Conservation (phyloP, 148 eudicot genomes). For the Fallopia convolvulus region DNA sequence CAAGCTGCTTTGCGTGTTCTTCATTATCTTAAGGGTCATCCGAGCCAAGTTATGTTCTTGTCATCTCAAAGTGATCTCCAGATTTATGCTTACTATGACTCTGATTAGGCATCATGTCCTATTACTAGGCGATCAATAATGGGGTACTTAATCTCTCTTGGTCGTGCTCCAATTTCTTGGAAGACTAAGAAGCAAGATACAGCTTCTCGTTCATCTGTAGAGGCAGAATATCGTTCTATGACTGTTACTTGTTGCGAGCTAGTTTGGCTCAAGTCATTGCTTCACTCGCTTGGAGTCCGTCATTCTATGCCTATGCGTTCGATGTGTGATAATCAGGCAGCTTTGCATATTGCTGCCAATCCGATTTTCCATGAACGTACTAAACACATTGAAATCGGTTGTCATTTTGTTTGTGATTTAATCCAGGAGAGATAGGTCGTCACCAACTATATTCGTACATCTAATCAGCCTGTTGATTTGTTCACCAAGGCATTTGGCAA, state of each 20-base stretch:
- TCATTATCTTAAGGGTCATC: too few relatives aligned
- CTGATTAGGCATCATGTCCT: too few relatives aligned
- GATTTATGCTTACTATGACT: too few relatives aligned
- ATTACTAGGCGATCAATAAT: too few relatives aligned
- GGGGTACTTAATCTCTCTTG: constrained; percentile 5
- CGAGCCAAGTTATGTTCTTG: too few relatives aligned
- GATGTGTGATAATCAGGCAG: background rate
- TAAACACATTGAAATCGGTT: background rate
- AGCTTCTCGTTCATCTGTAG: background rate
- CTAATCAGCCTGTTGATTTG: too few relatives aligned
- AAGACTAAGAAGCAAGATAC: constrained; percentile 8
- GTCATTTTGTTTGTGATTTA: background rate
- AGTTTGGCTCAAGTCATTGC: background rate
- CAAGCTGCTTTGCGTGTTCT: too few relatives aligned
- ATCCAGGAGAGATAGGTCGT: too few relatives aligned
- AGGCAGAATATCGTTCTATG: constrained; percentile 6
- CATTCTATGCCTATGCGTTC: background rate
- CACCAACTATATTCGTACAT: too few relatives aligned
- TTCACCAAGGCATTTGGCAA: too few relatives aligned
- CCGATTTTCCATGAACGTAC: constrained; percentile 1
- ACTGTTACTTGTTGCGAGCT: background rate
- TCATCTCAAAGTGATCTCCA: too few relatives aligned
- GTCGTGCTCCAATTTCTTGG: background rate
- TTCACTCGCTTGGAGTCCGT: background rate
- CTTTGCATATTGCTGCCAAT: background rate